phyloP scores from a whole-genome alignment of 139 green algal species.

The Spirogloea muscicola region DNA sequence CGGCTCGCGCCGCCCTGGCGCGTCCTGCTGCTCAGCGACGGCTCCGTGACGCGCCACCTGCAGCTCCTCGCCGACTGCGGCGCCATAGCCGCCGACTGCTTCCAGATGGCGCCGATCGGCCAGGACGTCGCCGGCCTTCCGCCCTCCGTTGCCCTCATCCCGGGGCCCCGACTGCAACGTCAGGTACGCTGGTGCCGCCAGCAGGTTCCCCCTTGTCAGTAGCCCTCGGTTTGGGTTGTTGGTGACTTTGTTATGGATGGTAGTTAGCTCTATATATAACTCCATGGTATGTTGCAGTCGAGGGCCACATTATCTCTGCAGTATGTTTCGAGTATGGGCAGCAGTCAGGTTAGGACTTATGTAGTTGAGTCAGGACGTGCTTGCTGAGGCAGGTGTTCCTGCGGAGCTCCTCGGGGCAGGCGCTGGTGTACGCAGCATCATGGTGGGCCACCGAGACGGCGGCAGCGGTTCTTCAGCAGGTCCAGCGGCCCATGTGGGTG shows the following conservation, averaged over 20 bases:
- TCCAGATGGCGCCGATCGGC: constrained; percentile 30
- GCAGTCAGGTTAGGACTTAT: too few species aligned
- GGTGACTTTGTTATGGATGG: too few species aligned
- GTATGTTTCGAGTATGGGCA: too few species aligned
- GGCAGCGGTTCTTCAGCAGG: constrained; percentile 33
- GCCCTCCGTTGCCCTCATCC: constrained; percentile 46
- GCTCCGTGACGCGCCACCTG: constrained; percentile 93
- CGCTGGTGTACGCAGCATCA: constrained; percentile 83
- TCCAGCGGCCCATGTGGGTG: constrained; percentile 75
- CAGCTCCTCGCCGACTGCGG: constrained; percentile 67
- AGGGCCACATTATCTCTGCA: too few species aligned
- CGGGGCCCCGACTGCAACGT: constrained; percentile 60
- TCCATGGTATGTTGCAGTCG: too few species aligned
- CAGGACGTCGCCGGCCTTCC: constrained; percentile 52
- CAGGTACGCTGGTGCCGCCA: too few species aligned
- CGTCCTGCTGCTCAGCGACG: constrained; percentile 86
- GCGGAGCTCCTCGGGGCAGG: constrained; percentile 33
- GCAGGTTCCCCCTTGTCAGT: too few species aligned
- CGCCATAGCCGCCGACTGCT: constrained; percentile 17
- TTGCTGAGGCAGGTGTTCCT: constrained; percentile 62
- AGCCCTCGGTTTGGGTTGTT: too few species aligned
- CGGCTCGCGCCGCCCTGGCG: constrained; percentile 52
- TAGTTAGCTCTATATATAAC: too few species aligned
- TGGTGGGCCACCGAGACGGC: constrained; percentile 71
- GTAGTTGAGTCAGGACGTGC: too few species aligned